Evolutionary conservation across 1,284 basidiomycete genomes (phyloP), one percentile per base, ranked within the genome.

Genomic region (Neonothopanus nambi): DNA sequence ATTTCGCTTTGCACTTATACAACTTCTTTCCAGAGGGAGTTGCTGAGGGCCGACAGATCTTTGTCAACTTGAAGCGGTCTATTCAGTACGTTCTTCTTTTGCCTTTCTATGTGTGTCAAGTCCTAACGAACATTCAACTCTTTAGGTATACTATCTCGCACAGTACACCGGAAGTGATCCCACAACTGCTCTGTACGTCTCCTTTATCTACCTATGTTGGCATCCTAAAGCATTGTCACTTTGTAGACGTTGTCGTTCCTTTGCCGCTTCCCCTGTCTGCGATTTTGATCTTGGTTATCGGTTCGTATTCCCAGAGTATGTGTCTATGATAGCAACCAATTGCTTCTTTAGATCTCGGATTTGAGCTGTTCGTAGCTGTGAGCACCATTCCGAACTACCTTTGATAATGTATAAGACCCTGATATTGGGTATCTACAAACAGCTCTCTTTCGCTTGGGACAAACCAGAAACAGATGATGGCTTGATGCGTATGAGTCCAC

Each of bases 371-470:
- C 49, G 78, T 84, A 47, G 85, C 83, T 47, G 81, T 83, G 44
- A 48, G 55, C 30, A 17, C 12, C 30, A 17, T 38, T 28, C 17
- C 44, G 20, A 17, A 24, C 21, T 24, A n/a, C 20, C 36, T 30
- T 33, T 15, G 5, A 5, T 9, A 9, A 18, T 33, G 0, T 46
- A 5, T 8, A 24, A 21, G 21, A 24, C 5, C n/a, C 36, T 17
- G 24, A 21, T 26, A 35, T 48, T 8, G 24, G 11, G 2, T 44
- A 38, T 42, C 12, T 30, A 44, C 28, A 37, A 24, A 1, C 57
- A 84, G 81, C 72, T 87, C 18, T 84, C 83, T 0, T 87, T 87
- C 56, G 84, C 84, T 0, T 87, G 84, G 84, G 85, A 87, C 63
- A 74, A 81, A 59, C 82, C 85, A 0, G 84, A 87, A 64, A 82